A percentile compares a stretch with the other conserved stretches of the same genome.
phyloP scores from a whole-genome alignment of 331 rosid species.

The Stylosanthes scabra region DNA sequence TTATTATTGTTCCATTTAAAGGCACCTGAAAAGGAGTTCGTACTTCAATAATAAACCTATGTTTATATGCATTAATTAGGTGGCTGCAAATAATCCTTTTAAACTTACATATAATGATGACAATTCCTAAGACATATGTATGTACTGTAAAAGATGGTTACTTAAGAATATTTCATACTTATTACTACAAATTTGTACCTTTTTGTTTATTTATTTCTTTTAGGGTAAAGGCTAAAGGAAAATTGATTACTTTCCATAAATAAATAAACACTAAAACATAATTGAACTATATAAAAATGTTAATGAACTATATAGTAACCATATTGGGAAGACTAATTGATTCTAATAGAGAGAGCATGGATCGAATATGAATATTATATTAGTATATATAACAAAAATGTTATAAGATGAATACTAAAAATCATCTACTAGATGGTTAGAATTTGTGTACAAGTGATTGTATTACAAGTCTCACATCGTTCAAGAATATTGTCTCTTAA shows the following conservation, averaged over 20 bases:
- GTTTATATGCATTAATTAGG: constrained; percentile 2
- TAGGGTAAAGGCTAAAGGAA: neutral
- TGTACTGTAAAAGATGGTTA: constrained; percentile 2
- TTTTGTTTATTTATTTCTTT: neutral
- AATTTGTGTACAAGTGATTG: too few relatives aligned
- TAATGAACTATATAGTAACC: too few relatives aligned
- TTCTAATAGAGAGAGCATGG: too few relatives aligned
- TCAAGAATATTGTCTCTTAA: too few relatives aligned
- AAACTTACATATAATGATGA: neutral
- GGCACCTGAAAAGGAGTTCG: neutral
- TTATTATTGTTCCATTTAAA: neutral
- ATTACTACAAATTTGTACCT: neutral
- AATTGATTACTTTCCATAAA: neutral
- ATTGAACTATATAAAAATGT: neutral
- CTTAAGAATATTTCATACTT: too few relatives aligned
- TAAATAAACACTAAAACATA: neutral
- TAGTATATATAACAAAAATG: too few relatives aligned
- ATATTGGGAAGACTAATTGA: too few relatives aligned
- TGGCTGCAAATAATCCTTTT: constrained; percentile 3
- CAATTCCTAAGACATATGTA: neutral
- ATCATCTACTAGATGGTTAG: too few relatives aligned
- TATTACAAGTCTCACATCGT: too few relatives aligned
- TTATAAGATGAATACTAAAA: too few relatives aligned
- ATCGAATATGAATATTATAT: too few relatives aligned
- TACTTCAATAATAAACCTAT: neutral